Percentiles rank a stretch among this genome's conserved stretches.
phyloP scores from a whole-genome alignment of 192 early-diverging fungal species.

The Coemansia sp. region DNA sequence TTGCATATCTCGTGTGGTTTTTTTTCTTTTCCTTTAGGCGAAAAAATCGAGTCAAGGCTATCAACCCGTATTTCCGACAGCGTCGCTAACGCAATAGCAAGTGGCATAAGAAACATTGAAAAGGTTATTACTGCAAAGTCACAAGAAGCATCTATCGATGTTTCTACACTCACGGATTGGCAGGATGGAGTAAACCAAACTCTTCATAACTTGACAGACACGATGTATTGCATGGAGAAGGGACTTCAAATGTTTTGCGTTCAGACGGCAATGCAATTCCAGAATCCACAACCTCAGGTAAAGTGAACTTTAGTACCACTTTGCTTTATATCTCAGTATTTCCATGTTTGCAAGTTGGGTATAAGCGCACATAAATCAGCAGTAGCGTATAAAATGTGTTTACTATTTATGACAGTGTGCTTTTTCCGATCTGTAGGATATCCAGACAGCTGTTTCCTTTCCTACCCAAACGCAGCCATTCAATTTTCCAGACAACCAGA shows the following conservation, averaged over 20 bases:
- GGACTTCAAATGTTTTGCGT: not conserved
- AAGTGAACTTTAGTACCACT: not conserved
- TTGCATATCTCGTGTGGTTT: not conserved
- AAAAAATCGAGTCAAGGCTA: conserved; percentile 9
- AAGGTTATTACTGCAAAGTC: not conserved
- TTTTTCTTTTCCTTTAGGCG: not conserved
- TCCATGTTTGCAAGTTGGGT: not conserved
- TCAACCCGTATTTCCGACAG: not conserved
- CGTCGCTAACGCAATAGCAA: not conserved
- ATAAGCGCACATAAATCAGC: no score
- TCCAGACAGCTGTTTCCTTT: not conserved
- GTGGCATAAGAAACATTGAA: not conserved
- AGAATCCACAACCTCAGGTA: not conserved
- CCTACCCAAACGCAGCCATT: not conserved
- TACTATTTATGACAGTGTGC: not conserved
- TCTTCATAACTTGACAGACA: not conserved
- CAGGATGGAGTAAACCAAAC: conserved; percentile 1
- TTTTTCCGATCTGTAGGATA: not conserved
- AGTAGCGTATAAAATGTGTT: no score
- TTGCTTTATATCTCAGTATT: not conserved
- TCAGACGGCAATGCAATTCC: not conserved
- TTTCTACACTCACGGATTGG: not conserved
- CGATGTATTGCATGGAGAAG: not conserved
- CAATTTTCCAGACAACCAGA: not conserved
- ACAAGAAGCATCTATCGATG: not conserved